Base-by-base conservation (phyloP, 345 rosid species). In the Sisymbrium irio region DNA sequence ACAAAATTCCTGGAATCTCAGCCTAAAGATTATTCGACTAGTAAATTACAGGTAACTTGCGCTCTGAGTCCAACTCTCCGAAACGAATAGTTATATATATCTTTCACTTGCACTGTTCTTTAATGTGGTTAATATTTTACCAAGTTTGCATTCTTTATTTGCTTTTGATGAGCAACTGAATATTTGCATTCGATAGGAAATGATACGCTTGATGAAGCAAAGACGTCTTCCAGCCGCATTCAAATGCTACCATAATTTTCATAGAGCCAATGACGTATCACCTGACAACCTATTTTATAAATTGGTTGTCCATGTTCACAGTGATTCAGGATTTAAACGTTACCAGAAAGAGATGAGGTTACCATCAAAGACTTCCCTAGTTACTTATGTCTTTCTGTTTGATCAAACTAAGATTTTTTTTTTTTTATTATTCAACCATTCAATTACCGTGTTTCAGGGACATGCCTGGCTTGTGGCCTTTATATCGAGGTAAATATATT, bases 261-360 rank as follows among this genome's bases (percentile, higher is more conserved):
- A 89, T 63, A 86, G 83, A 75, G 73, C 85, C 59, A 81, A 80
- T 25, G 84, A 88, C 37, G 40, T 81, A 36, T 88, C 99, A 19
- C 79, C 74, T 70, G 93, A 88, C 72, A 88, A 84, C 74, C 90
- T 92, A 61, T 89, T 83, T 81, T 92, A 88, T 79, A 91, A 84
- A 79, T 73, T 95, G 96, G 97, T 89, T 68, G 82, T 95, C 79
- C 99, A 95, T 86, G 97, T 95, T 67, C 91, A 65, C 59, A 85
- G 88, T 62, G 99, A 92, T 80, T 89, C 96, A 5, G 87, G 49
- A 70, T 95, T 95, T 77, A 82, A 89, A 78, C 86, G 99, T 69
- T 95, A 95, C 79, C 97, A 89, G 62, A 95, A 88, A 71, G 99
- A 95, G 80, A 92, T 92, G 92, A 91, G 97, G 99, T 95, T 50